Evolutionary conservation across 225 moss, liverwort and hornwort species (phyloP).

Genomic region (Polytrichum commune): DNA sequence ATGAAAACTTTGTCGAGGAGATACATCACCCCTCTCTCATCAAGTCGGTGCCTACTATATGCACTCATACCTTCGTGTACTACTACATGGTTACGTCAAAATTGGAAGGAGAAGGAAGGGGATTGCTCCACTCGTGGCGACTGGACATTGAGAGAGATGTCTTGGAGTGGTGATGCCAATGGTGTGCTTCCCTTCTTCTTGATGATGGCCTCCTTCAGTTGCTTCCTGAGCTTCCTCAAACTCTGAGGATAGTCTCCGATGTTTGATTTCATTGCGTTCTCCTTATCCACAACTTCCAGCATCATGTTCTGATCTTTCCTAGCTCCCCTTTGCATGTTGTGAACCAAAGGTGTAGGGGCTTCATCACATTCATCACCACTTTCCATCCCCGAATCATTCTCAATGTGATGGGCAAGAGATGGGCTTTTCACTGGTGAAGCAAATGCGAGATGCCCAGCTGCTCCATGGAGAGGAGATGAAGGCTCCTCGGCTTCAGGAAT

Average conservation of each 20-base stretch:
- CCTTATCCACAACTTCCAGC: constrained; percentile 5
- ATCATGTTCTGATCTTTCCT: neutral
- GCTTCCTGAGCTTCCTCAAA: constrained; percentile 9
- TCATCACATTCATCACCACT: neutral
- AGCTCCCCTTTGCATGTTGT: neutral
- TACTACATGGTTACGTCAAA: neutral
- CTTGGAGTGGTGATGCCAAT: constrained; percentile 5
- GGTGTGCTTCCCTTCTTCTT: constrained; percentile 5
- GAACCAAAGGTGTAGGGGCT: neutral
- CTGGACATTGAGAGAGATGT: constrained; percentile 18
- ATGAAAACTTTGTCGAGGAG: too few relatives aligned
- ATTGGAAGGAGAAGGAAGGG: constrained; percentile 8
- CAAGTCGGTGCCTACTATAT: too few relatives aligned
- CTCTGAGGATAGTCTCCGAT: neutral
- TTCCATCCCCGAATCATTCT: neutral
- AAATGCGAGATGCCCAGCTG: neutral
- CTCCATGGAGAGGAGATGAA: neutral
- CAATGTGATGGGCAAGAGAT: neutral
- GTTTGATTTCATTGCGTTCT: neutral
- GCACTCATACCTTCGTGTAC: too few relatives aligned
- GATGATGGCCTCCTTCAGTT: constrained; percentile 3
- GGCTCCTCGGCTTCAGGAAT: neutral
- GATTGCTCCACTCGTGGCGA: constrained; percentile 5
- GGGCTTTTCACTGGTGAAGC: neutral
- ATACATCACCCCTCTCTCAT: too few relatives aligned